These are phyloP conservation scores for Exophiala viscosa DNA, from an alignment of 2,329 filamentous ascomycete genomes.

Conservation along the genomic window DNA sequence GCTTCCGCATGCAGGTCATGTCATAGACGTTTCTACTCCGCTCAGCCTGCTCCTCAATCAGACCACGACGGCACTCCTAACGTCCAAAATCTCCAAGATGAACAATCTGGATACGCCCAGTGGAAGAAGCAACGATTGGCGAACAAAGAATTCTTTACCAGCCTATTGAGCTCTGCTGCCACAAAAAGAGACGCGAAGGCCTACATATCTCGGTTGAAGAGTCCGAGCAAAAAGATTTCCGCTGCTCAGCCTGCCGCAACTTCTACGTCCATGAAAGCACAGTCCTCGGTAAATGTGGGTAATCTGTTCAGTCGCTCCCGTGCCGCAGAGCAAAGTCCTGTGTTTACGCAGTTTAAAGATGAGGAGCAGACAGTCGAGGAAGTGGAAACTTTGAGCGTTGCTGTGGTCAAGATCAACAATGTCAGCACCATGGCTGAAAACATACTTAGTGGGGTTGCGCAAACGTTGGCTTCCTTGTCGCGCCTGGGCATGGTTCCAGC, in stretches of 20 bases:
- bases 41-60: conserved; percentile 20
- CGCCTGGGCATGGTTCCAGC: conserved; percentile 77
- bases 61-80: conserved; percentile 23
- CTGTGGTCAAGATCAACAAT: conserved; percentile 76
- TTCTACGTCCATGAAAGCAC: conserved; percentile 24
- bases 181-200: conserved; percentile 90
- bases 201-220: conserved; percentile 81
- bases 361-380: conserved; percentile 36
- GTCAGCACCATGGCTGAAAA: conserved; percentile 67
- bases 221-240: conserved; percentile 28
- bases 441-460: conserved; percentile 70
- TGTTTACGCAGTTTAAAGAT: conserved; percentile 55
- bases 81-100: not conserved
- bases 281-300: conserved; percentile 45
- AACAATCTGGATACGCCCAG: conserved; percentile 30
- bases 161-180: conserved; percentile 79
- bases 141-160: conserved; percentile 76
- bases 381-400: conserved; percentile 64
- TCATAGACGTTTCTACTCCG: conserved; percentile 17
- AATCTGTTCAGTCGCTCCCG: conserved; percentile 56
- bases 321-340: conserved; percentile 57
- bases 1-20: not conserved
- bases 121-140: conserved; percentile 44
- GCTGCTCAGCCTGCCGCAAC: conserved; percentile 22
- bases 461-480: conserved; percentile 78